phyloP scores from a whole-genome alignment of 1,284 basidiomycete genomes.

The Earliella scabrosa region DNA sequence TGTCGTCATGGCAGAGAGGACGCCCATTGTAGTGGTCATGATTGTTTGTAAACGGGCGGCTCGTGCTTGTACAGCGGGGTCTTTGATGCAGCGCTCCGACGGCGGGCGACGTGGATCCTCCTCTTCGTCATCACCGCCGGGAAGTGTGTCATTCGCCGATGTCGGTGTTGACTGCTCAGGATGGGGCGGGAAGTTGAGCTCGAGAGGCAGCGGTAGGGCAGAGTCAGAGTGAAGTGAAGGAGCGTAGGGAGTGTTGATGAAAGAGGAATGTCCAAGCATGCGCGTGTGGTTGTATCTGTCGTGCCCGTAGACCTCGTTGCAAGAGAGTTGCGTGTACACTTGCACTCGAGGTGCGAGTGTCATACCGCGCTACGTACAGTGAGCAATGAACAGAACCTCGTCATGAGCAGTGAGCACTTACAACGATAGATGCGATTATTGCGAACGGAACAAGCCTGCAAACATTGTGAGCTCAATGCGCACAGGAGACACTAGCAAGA shows the following conservation, averaged over 20 bases:
- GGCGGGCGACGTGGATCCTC: constrained; percentile 55
- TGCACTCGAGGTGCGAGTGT: constrained; percentile 77
- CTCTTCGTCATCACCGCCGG: constrained; percentile 34
- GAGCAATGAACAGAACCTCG: constrained; percentile 3
- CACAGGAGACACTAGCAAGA: too few species aligned
- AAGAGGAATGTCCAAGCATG: constrained; percentile 14
- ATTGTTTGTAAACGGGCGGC: constrained; percentile 72
- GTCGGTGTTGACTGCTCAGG: background rate
- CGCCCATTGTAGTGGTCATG: constrained; percentile 80
- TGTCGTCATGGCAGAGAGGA: constrained; percentile 82
- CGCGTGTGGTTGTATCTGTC: constrained; percentile 47
- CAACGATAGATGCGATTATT: constrained; percentile 63
- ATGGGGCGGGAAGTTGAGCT: constrained; percentile 6
- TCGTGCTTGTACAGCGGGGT: constrained; percentile 68
- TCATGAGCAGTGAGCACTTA: constrained; percentile 40
- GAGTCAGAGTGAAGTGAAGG: constrained; percentile 21
- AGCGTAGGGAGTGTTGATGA: constrained; percentile 14
- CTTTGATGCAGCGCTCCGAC: constrained; percentile 55
- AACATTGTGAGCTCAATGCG: constrained; percentile 2
- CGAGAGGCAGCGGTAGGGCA: constrained; percentile 7
- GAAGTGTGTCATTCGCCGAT: constrained; percentile 2
- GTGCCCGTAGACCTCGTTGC: constrained; percentile 53
- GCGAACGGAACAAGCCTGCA: constrained; percentile 77
- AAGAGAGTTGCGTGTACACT: constrained; percentile 78
- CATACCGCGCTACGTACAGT: constrained; percentile 66